phyloP scores from a whole-genome alignment of 305 asterid genomes.

The Striga hermonthica region DNA sequence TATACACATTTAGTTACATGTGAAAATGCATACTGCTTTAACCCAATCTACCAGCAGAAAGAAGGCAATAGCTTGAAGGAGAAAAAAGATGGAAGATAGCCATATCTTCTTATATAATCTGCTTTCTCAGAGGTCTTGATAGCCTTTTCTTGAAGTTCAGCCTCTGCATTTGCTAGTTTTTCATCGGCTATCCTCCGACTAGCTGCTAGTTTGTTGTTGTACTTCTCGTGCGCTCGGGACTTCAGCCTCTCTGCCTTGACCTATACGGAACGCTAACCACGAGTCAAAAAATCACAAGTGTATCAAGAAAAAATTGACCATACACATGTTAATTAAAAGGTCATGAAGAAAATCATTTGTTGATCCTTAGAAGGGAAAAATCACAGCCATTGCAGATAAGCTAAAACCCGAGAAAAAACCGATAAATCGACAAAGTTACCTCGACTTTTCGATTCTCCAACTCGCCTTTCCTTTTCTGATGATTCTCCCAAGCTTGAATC shows the following conservation, averaged over 20 bases:
- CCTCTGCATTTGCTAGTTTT: conserved; percentile 74
- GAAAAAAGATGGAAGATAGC: conserved; percentile 70
- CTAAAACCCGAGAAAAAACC: no score
- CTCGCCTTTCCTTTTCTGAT: conserved; percentile 74
- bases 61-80: conserved; percentile 63
- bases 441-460: conserved; percentile 71
- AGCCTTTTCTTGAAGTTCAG: conserved; percentile 65
- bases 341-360: not conserved
- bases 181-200: conserved; percentile 81
- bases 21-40: no score
- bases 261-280: conserved; percentile 26
- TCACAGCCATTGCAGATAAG: not conserved
- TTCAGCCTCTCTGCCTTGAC: conserved; percentile 79
- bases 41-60: conserved; percentile 55
- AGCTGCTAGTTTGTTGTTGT: conserved; percentile 57
- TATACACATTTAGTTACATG: no score
- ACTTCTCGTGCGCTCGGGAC: conserved; percentile 74
- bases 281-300: not conserved
- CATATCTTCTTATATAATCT: conserved; percentile 80
- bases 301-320: not conserved
- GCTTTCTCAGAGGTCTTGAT: conserved; percentile 64
- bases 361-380: not conserved
- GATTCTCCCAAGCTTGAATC: conserved; percentile 95
- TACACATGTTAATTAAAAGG: not conserved
- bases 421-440: conserved; percentile 39